These are phyloP conservation scores for Fagopyrum tataricum DNA, from an alignment of 148 eudicot species.

Conservation along the genomic window DNA sequence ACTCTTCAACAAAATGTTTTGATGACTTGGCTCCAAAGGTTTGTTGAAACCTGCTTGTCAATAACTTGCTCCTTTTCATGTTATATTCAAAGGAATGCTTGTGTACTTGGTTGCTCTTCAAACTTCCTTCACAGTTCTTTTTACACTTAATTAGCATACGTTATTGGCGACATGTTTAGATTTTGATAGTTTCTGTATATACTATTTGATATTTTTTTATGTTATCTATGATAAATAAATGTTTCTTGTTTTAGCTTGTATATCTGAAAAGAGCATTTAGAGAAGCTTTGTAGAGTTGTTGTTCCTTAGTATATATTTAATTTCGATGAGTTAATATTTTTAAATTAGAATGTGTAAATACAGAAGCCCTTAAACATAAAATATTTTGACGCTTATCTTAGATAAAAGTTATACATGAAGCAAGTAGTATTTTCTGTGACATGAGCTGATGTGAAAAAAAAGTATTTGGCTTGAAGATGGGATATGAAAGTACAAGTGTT, in stretches of 20 bases:
- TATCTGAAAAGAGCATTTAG: no score
- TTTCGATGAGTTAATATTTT: not conserved
- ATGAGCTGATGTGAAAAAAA: not conserved
- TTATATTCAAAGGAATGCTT: not conserved
- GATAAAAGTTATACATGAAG: not conserved
- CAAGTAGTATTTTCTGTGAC: not conserved
- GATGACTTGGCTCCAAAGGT: slow-evolving; percentile 98
- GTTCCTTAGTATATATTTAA: not conserved
- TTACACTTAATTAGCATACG: not conserved
- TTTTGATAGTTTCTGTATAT: not conserved
- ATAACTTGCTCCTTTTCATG: slow-evolving; percentile 11
- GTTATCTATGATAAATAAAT: not conserved
- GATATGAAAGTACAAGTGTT: not conserved
- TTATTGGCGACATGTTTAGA: not conserved
- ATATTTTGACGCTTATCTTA: not conserved
- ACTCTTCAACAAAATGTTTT: slow-evolving; percentile 87
- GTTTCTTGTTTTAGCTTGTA: not conserved
- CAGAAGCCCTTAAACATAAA: not conserved
- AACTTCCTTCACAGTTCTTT: not conserved
- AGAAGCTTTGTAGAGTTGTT: not conserved
- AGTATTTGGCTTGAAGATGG: not conserved
- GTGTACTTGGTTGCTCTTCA: not conserved
- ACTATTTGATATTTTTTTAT: not conserved
- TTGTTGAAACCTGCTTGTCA: slow-evolving; percentile 10
- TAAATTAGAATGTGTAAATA: not conserved